These are phyloP conservation scores for Candida smagusa DNA, from an alignment of 1,139 yeast genomes.

Conservation along the genomic window DNA sequence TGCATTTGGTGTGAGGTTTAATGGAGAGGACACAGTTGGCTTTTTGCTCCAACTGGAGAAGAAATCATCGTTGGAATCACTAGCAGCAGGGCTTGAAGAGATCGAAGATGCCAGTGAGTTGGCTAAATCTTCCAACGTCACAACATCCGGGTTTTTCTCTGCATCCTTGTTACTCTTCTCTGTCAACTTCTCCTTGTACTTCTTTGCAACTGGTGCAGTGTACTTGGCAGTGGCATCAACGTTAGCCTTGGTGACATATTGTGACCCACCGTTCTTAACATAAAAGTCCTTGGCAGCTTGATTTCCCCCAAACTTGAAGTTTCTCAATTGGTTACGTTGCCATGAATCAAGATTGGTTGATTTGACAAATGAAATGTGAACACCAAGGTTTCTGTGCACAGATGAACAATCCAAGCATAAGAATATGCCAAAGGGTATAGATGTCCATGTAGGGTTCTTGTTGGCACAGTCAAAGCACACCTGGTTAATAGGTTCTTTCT, in stretches of 20 bases:
- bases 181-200: slow-evolving; percentile 76
- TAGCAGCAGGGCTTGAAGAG: slow-evolving; percentile 22
- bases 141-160: slow-evolving; percentile 60
- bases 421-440: slow-evolving; percentile 48
- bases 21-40: slow-evolving; percentile 58
- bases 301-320: slow-evolving; percentile 93
- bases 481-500: slow-evolving; percentile 69
- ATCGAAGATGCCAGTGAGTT: slow-evolving; percentile 26
- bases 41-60: slow-evolving; percentile 83
- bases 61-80: slow-evolving; percentile 71
- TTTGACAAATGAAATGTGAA: slow-evolving; percentile 62
- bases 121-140: slow-evolving; percentile 57
- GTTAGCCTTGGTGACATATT: slow-evolving; percentile 45
- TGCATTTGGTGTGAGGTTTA: slow-evolving; percentile 45
- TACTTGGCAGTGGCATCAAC: slow-evolving; percentile 76
- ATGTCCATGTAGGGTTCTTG: slow-evolving; percentile 52
- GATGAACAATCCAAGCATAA: slow-evolving; percentile 50
- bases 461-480: slow-evolving; percentile 68
- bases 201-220: slow-evolving; percentile 71
- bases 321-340: slow-evolving; percentile 83
- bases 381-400: slow-evolving; percentile 49
- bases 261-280: slow-evolving; percentile 79
- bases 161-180: slow-evolving; percentile 67
- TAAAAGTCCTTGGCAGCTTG: slow-evolving; percentile 80
- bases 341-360: slow-evolving; percentile 88